Evolutionary conservation across 2,329 filamentous ascomycete genomes (phyloP).

Genomic region (Pseudogymnoascus sp.): DNA sequence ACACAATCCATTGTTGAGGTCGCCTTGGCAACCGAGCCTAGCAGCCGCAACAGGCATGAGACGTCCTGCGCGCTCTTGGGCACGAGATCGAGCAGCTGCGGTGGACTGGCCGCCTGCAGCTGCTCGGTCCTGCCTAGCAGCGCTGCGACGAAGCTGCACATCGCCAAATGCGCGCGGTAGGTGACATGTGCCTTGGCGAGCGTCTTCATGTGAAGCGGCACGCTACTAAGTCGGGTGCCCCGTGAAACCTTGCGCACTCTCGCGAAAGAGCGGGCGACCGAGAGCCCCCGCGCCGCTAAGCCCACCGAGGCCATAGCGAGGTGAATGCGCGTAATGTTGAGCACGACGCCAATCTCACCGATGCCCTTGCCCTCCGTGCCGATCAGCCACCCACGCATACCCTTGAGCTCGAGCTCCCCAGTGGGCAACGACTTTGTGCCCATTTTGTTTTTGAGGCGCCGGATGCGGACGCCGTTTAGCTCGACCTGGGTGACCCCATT

Average conservation of each 20-base stretch:
- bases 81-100: constrained; percentile 37
- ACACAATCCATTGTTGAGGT: constrained; percentile 42
- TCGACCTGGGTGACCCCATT: constrained; percentile 27
- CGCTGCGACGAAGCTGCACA: constrained; percentile 45
- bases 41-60: constrained; percentile 54
- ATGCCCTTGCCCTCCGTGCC: constrained; percentile 59
- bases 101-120: constrained; percentile 22
- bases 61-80: constrained; percentile 31
- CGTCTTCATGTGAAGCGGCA: constrained; percentile 48
- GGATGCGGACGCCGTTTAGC: constrained; percentile 60
- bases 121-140: constrained; percentile 49
- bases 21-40: constrained; percentile 35
- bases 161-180: constrained; percentile 49
- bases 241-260: constrained; percentile 46
- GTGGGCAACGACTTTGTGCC: constrained; percentile 63
- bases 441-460: constrained; percentile 62
- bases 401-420: constrained; percentile 58
- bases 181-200: constrained; percentile 47
- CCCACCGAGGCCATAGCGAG: constrained; percentile 45
- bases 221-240: constrained; percentile 40
- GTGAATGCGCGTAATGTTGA: constrained; percentile 58
- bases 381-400: constrained; percentile 56
- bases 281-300: constrained; percentile 47
- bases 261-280: constrained; percentile 49
- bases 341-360: constrained; percentile 57